Evolutionary conservation across 768 basidiomycete species (phyloP).

Genomic region (Termitomyces titanicus): DNA sequence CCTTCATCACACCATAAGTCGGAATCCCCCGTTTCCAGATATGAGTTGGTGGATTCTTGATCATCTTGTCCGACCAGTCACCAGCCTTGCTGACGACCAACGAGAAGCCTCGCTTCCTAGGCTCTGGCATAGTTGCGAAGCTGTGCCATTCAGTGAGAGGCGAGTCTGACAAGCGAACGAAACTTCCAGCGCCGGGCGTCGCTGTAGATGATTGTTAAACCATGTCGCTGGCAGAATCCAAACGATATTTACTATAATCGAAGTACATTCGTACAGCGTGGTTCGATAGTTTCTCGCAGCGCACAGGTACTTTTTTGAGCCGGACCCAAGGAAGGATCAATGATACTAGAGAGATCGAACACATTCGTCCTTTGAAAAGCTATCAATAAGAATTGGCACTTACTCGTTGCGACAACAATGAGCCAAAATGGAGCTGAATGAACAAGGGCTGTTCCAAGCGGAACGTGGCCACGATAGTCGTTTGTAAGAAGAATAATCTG

Average conservation of each 20-base stretch:
- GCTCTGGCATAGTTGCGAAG: slow-evolving; percentile 52
- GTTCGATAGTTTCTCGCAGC: slow-evolving; percentile 36
- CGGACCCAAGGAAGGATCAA: slow-evolving; percentile 43
- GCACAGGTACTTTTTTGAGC: slow-evolving; percentile 37
- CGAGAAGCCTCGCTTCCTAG: slow-evolving; percentile 47
- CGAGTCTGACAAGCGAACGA: slow-evolving; percentile 41
- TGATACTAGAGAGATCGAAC: slow-evolving; percentile 18
- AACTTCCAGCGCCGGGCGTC: slow-evolving; percentile 44
- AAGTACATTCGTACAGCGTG: slow-evolving; percentile 43
- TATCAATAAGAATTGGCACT: background rate
- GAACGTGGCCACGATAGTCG: slow-evolving; percentile 34
- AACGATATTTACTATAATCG: slow-evolving; percentile 31
- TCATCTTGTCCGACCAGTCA: slow-evolving; percentile 57
- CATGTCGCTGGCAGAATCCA: background rate
- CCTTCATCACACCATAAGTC: slow-evolving; percentile 51
- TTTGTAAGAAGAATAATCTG: slow-evolving; percentile 51
- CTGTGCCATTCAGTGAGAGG: slow-evolving; percentile 59
- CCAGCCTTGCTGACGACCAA: slow-evolving; percentile 57
- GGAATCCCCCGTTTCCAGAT: slow-evolving; percentile 61
- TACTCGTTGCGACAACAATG: slow-evolving; percentile 30
- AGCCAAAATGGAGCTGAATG: slow-evolving; percentile 38
- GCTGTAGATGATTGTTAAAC: slow-evolving; percentile 19
- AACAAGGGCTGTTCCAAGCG: slow-evolving; percentile 1
- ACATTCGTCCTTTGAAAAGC: no score
- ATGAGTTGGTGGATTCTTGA: slow-evolving; percentile 47